phyloP scores from a whole-genome alignment of 306 rosid species.

The Acacia confusa region DNA sequence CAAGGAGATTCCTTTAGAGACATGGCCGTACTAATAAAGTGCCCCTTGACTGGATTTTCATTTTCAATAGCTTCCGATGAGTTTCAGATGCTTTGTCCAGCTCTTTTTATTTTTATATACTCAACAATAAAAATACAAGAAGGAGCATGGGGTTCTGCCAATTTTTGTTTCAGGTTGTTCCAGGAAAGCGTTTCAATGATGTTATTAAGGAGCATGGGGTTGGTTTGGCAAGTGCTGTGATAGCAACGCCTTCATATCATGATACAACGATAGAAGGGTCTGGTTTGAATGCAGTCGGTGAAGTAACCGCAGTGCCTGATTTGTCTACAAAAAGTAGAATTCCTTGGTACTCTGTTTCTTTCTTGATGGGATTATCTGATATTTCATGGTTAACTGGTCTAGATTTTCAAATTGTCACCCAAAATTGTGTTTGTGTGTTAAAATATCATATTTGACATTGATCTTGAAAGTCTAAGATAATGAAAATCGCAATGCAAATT shows the following conservation, averaged over 20 bases:
- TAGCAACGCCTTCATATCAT: slow-evolving; percentile 66
- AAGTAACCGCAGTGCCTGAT: slow-evolving; percentile 84
- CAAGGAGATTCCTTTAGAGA: no score
- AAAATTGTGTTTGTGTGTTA: not conserved
- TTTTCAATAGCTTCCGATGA: not conserved
- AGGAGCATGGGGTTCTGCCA: slow-evolving; percentile 11
- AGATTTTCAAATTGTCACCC: slow-evolving; percentile 9
- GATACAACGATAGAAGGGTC: slow-evolving; percentile 76
- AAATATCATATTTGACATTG: not conserved
- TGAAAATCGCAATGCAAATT: not conserved
- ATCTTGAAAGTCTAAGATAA: not conserved
- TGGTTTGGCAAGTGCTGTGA: slow-evolving; percentile 62
- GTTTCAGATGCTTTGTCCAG: not conserved
- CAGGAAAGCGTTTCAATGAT: slow-evolving; percentile 65
- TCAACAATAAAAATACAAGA: not conserved
- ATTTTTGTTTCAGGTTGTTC: slow-evolving; percentile 69
- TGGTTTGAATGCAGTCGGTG: slow-evolving; percentile 74
- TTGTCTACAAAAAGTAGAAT: slow-evolving; percentile 66
- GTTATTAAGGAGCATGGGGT: slow-evolving; percentile 56
- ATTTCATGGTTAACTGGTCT: not conserved
- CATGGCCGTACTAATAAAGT: no score
- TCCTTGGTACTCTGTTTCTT: slow-evolving; percentile 66
- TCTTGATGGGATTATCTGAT: slow-evolving; percentile 11
- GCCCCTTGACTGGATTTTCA: no score
- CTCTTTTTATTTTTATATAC: not conserved